Conservation (phyloP, 306 rosid species). For the Arachis hypogaea region DNA sequence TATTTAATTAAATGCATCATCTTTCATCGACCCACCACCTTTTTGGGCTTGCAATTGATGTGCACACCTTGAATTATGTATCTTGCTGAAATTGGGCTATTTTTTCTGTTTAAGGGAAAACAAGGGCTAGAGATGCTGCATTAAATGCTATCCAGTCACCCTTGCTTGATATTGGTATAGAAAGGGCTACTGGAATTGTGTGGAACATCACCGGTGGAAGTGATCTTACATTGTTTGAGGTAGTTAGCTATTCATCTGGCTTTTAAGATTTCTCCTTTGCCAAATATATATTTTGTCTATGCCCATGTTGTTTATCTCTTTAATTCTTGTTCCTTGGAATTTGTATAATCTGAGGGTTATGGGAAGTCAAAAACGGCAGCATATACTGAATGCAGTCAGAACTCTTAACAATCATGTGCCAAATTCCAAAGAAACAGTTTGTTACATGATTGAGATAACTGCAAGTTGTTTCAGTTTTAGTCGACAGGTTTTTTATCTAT, state of each 20-base stretch:
- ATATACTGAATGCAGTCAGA: slow-evolving; percentile 5
- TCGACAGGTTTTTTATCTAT: slow-evolving; percentile 15
- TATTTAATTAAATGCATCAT: slow-evolving; percentile 17
- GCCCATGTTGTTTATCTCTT: background rate
- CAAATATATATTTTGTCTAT: slow-evolving; percentile 14
- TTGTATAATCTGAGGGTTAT: slow-evolving; percentile 19
- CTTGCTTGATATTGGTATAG: slow-evolving; percentile 94
- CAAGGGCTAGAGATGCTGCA: slow-evolving; percentile 99
- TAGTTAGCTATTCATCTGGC: slow-evolving; percentile 39
- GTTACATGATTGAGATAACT: slow-evolving; percentile 24
- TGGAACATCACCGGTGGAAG: slow-evolving; percentile 99
- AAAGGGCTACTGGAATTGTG: slow-evolving; percentile 99
- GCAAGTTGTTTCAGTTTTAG: slow-evolving; percentile 4
- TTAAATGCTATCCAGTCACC: slow-evolving; percentile 98
- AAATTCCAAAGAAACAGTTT: slow-evolving; percentile 16
- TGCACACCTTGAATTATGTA: background rate
- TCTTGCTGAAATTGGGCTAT: slow-evolving; percentile 30
- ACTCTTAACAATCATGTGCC: background rate
- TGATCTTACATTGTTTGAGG: slow-evolving; percentile 96
- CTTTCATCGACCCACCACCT: slow-evolving; percentile 5
- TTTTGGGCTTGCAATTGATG: slow-evolving; percentile 27
- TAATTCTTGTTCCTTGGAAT: slow-evolving; percentile 13
- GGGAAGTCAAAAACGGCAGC: slow-evolving; percentile 17
- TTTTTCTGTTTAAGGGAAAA: slow-evolving; percentile 73
- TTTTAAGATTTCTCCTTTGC: slow-evolving; percentile 20